Evolutionary conservation across 2,329 filamentous ascomycete genomes (phyloP).

Genomic region (Onygenales sp.): DNA sequence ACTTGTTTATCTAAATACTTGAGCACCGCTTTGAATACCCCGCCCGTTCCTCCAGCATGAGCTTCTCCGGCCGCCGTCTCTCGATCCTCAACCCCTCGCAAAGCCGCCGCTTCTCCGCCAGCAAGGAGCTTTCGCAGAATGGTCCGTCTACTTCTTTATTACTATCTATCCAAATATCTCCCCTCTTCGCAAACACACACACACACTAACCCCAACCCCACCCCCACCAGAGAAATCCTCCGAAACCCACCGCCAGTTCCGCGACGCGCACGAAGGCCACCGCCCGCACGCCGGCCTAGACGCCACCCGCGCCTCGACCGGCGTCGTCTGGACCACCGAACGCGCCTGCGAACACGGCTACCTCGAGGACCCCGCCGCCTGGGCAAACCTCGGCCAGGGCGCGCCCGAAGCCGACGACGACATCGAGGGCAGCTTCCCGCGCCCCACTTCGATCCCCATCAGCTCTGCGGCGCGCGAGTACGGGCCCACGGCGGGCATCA

Average conservation of each 20-base stretch:
- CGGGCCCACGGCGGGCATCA: slow-evolving; percentile 88
- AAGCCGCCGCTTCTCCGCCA: slow-evolving; percentile 30
- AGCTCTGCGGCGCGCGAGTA: slow-evolving; percentile 76
- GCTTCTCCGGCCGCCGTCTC: slow-evolving; percentile 37
- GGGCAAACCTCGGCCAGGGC: slow-evolving; percentile 92
- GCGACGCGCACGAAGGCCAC: slow-evolving; percentile 81
- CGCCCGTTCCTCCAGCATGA: slow-evolving; percentile 23
- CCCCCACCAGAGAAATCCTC: slow-evolving; percentile 59
- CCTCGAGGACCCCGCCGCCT: slow-evolving; percentile 66
- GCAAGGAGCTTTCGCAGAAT: slow-evolving; percentile 30
- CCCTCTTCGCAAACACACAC: background rate
- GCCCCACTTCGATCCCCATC: slow-evolving; percentile 70
- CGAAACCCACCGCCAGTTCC: slow-evolving; percentile 80
- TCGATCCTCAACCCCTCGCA: slow-evolving; percentile 32
- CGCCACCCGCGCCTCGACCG: slow-evolving; percentile 76
- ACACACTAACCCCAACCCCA: background rate
- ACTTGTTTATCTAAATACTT: background rate
- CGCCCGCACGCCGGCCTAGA: slow-evolving; percentile 86
- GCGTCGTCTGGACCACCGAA: slow-evolving; percentile 69
- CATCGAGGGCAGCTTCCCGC: slow-evolving; percentile 78
- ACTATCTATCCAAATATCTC: background rate
- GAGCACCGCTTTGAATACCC: background rate
- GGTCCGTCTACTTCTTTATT: background rate
- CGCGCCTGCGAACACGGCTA: slow-evolving; percentile 84
- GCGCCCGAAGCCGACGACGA: slow-evolving; percentile 91